These are phyloP conservation scores for Parathielavia appendiculata DNA, from an alignment of 495 filamentous ascomycete genomes.

Conservation along the genomic window DNA sequence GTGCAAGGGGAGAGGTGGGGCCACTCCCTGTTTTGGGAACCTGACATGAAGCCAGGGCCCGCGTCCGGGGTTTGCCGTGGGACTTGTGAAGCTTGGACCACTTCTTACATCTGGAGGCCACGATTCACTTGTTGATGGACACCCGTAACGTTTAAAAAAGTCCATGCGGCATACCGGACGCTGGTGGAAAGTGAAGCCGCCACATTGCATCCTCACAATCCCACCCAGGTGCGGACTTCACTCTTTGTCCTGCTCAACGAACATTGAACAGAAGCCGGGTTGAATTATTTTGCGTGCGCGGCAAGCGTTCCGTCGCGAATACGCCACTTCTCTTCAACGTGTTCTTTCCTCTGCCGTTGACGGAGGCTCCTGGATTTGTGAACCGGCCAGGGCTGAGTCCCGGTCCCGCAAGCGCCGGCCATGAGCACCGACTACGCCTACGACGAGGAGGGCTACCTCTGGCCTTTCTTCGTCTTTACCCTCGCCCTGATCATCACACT, in stretches of 20 bases:
- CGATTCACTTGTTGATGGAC: constrained; percentile 28
- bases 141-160: constrained; percentile 17
- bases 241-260: constrained; percentile 10
- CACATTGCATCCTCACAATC: constrained; percentile 27
- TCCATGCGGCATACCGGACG: neutral
- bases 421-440: constrained; percentile 98
- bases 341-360: neutral
- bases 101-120: constrained; percentile 34
- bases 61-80: neutral
- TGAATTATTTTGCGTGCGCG: constrained; percentile 5
- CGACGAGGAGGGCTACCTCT: constrained; percentile 96
- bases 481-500: constrained; percentile 81
- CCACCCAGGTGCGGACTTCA: constrained; percentile 4
- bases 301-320: neutral
- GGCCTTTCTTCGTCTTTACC: constrained; percentile 96
- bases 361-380: neutral
- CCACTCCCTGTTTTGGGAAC: too few species aligned
- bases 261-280: neutral
- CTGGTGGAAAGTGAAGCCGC: constrained; percentile 24
- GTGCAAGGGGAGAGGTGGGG: too few species aligned
- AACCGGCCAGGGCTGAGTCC: neutral
- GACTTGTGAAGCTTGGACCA: constrained; percentile 26
- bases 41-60: too few species aligned
- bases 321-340: neutral
- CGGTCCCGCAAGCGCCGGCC: constrained; percentile 34